Evolutionary conservation across 164 flowering plant genomes (phyloP), one percentile per base, ranked within the genome.

Genomic region (Vitis riparia): DNA sequence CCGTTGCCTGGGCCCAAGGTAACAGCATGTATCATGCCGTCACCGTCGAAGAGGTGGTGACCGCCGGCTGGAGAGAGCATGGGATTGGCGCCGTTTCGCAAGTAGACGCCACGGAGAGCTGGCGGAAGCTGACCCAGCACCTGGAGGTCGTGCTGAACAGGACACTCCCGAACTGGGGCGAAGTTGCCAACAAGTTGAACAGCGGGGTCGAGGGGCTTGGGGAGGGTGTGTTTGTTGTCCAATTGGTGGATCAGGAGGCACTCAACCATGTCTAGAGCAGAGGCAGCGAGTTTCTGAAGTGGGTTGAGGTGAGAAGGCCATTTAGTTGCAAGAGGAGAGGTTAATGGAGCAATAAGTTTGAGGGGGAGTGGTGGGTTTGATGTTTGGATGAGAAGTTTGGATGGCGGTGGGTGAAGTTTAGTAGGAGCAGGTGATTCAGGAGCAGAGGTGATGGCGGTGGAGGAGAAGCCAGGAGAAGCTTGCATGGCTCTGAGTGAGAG

Each of bases 21-120:
- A 11, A 85, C 85, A 9, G 88, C 85, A 23, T 85, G 88, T 3
- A 85, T 65, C 88, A 85, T 83, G 8, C 88, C 85, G 62, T 85
- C 88, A 3, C 86, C 88, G 64, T 85, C 88, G 29, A 85, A 85
- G 51, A 83, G 66, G 67, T 85, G 88, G 71, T 85, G 86, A 0
- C 85, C 84, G 0, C 76, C 79, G 2, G 69, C 6, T 13, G 88
- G 88, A 3, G 52, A 17, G 48, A 65, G 58, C 76, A 72, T 53
- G 23, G 88, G 88, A 63, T 85, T 85, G 0, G 85, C 86, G 1
- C 88, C 88, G 73, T 85, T 85, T 9, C 88, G 77, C 7, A 83
- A 44, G 61, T 85, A 85, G 9, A 85, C 81, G 1, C 88, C 88
- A 0, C 50, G 51, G 15, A 85, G 68, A 51, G 70, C 68, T 0